Base-by-base conservation (phyloP, 352 stramenopile species). In the Phytophthora cactorum region DNA sequence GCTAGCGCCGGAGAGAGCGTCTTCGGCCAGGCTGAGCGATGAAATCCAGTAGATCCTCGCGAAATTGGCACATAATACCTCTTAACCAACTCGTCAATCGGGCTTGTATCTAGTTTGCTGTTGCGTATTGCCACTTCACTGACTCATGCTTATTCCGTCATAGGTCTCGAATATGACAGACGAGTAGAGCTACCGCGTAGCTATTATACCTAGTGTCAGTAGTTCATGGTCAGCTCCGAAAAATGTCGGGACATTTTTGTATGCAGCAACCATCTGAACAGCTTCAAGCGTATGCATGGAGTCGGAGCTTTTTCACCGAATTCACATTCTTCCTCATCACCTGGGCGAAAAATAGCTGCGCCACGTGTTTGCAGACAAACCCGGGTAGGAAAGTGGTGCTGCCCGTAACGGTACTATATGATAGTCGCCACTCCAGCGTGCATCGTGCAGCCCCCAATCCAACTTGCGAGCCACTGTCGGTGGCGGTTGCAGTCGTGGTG, bases 231-330 rank as follows among this genome's bases (percentile, higher is more conserved):
- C 12, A 50, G 39, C 22, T 52, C 28, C 50, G 49, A 22, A 22
- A 1, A 22, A 22, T 22, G 22, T 22, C 22, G 22, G 22, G 22
- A 60, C 14, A 51, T 62, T 63, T 65, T 36, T 56, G n/a, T 61
- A 56, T 71, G 39, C n/a, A 61, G 17, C 63, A 71, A 71, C 57
- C 57, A 52, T 67, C 63, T 71, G 63, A 36, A 71, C 57, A 22
- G 49, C 57, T 63, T 60, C 50, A 71, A 54, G 54, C 56, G 49
- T 39, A 22, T 66, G 55, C 7, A 66, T 66, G 28, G 36, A 70
- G 63, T 60, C 63, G 44, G 63, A 71, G 22, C 41, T 22, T 15
- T 32, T 53, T 69, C 53, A 54, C 54, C 44, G 63, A 49, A 58
- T 69, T 59, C 31, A 29, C 32, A 14, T 71, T 66, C 63, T 15